Evolutionary conservation across 257 asterid genomes (phyloP), one percentile per base, ranked within the genome.

Genomic region (Solanum tarijense): DNA sequence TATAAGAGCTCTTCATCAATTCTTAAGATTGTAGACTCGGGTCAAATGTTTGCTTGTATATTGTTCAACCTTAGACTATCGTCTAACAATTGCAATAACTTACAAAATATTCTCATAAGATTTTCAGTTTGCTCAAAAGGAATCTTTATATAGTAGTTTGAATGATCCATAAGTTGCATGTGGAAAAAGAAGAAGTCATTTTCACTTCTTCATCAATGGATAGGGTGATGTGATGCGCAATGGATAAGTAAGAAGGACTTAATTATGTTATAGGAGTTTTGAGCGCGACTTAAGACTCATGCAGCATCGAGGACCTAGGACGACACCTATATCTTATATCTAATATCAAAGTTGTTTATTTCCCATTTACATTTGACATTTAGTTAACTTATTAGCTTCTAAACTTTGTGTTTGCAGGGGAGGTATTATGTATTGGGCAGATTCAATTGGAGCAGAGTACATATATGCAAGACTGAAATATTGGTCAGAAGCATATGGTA

Each of bases 361-460:
- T 69, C 38, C 11, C 7, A 35, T 29, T 3, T 52, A 52, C 20
- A 69, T 69, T 69, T 29, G 0, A 69, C n/a, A 29, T 29, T 69
- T 68, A 68, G 0, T 32, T 72, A 18, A 72, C 0, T 21, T 23
- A 35, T 36, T 38, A 36, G 48, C 55, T 9, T 75, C 21, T 76
- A 66, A 27, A 23, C 23, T 23, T 31, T 36, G 1, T 34, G 87
- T 36, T 21, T 83, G 75, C 75, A 34, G 87, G 32, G 75, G 87
- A 58, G 83, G 71, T 27, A 86, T 69, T 21, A 68, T 86, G 48
- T 43, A 66, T 13, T 68, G 83, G 83, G 88, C 68, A 27, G 83
- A 86, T 86, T 69, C 88, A 66, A 39, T 69, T 86, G 88, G 88
- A 69, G 43, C 68, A 69, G 60, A 86, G 29, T 43, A 86, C 32